Conservation (phyloP, 495 filamentous ascomycete genomes). For the Aspergillus baeticus region DNA sequence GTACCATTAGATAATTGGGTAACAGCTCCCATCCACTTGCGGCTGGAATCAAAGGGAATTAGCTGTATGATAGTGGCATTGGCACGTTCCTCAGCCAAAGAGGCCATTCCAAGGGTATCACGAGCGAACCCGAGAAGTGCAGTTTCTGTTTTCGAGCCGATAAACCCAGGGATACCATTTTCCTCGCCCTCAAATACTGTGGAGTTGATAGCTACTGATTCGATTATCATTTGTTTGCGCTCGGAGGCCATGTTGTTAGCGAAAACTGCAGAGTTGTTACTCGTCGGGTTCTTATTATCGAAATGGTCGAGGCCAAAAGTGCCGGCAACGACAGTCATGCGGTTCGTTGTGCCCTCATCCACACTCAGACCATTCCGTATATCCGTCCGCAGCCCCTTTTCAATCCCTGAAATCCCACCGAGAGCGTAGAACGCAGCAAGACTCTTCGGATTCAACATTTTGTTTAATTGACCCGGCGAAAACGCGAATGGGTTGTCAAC, state of each 20-base stretch:
- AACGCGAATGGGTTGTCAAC: conserved; percentile 72
- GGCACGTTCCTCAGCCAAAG: conserved; percentile 56
- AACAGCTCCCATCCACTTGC: conserved; percentile 69
- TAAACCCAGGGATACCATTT: conserved; percentile 55
- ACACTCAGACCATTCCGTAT: conserved; percentile 65
- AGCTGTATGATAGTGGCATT: conserved; percentile 61
- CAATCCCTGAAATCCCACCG: conserved; percentile 73
- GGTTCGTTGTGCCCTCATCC: too few relatives aligned
- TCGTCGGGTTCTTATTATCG: conserved; percentile 33
- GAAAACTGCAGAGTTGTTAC: conserved; percentile 20
- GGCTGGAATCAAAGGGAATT: conserved; percentile 65
- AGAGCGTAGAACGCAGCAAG: conserved; percentile 74
- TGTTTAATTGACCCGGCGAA: conserved; percentile 75
- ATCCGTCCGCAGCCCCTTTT: conserved; percentile 74
- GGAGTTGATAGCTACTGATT: conserved; percentile 66
- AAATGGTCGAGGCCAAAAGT: conserved; percentile 56
- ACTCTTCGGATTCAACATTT: conserved; percentile 79
- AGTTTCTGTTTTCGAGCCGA: conserved; percentile 70
- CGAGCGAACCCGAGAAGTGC: conserved; percentile 62
- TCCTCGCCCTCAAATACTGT: conserved; percentile 65
- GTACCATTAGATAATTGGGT: conserved; percentile 52
- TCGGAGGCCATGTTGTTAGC: conserved; percentile 49
- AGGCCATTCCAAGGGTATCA: conserved; percentile 63
- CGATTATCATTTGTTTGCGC: conserved; percentile 58
- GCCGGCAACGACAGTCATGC: conserved; percentile 70